Base-by-base conservation (phyloP, 352 stramenopile species). In the Globisporangium orthogonon region DNA sequence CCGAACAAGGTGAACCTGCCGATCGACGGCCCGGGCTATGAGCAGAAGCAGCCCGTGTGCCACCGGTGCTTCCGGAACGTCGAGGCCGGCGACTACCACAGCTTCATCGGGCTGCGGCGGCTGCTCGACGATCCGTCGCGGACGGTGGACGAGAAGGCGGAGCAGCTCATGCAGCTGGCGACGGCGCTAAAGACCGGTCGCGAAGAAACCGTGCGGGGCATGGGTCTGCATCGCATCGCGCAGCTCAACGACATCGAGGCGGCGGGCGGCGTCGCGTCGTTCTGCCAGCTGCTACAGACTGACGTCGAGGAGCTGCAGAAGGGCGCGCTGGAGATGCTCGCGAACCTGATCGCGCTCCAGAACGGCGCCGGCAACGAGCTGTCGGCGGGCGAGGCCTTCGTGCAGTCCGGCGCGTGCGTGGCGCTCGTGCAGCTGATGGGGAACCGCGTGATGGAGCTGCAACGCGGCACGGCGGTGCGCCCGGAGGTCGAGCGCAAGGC, bases 241-340 rank as follows among this genome's bases (percentile, higher is more conserved):
- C 83, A 95, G 63, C 67, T 95, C 2, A 95, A 95, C 59, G 85
- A 95, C 60, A 71, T 95, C 17, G 83, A 91, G 52, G 76, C 78
- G 6, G 83, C 80, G n/a, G 85, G 85, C 39, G 85, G 85, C 7
- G 71, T 95, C 18, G 60, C 61, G 1, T 82, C 81, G 9, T 90
- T 95, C 44, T 92, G 81, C 50, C 66, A 86, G 14, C 48, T 95
- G 39, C 63, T 93, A 1, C 62, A 70, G 10, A 81, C 70, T 0
- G 73, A 85, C 29, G 62, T 76, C 1, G 74, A 82, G 51, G 69
- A 79, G 15, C 45, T 89, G 4, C 78, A 91, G 50, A 74, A 76
- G 51, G 70, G 68, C 3, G 58, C 71, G 11, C 60, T 95, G 4
- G 79, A 92, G 37, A 84, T 95, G 78, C 65, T 95, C 18, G 71